phyloP scores from a whole-genome alignment of 2,329 filamentous ascomycete genomes.

The Neofusicoccum ribis region DNA sequence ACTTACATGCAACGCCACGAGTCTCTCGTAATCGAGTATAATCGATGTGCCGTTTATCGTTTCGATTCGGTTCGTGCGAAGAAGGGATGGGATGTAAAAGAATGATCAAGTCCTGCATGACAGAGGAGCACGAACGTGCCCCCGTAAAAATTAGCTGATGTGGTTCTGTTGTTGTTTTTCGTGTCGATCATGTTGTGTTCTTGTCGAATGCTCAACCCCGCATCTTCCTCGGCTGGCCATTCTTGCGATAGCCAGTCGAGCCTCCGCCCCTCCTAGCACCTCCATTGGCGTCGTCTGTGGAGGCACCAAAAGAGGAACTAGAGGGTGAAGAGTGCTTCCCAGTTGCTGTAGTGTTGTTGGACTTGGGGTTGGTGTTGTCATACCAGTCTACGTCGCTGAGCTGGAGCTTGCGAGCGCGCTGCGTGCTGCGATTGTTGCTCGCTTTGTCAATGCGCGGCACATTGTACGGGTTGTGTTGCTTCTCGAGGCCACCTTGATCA shows the following conservation, averaged over 20 bases:
- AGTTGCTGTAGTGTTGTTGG: background rate
- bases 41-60: background rate
- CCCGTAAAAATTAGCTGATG: background rate
- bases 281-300: background rate
- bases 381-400: slow-evolving; percentile 99
- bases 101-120: slow-evolving; percentile 15
- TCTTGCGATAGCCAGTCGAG: background rate
- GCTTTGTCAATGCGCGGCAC: slow-evolving; percentile 56
- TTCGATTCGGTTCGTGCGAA: background rate
- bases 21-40: background rate
- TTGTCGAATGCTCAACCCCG: background rate
- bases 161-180: background rate
- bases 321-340: background rate
- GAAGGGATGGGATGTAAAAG: background rate
- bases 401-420: slow-evolving; percentile 86
- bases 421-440: slow-evolving; percentile 67
- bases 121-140: background rate
- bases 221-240: slow-evolving; percentile 7
- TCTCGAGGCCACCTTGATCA: slow-evolving; percentile 38
- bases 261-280: background rate
- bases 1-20: no score
- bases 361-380: slow-evolving; percentile 28
- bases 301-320: no score
- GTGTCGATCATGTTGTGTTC: background rate
- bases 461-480: slow-evolving; percentile 44